Percentiles rank a stretch among this genome's conserved stretches.
Conservation (phyloP, 148 eudicot species). For the Rhododendron molle region DNA sequence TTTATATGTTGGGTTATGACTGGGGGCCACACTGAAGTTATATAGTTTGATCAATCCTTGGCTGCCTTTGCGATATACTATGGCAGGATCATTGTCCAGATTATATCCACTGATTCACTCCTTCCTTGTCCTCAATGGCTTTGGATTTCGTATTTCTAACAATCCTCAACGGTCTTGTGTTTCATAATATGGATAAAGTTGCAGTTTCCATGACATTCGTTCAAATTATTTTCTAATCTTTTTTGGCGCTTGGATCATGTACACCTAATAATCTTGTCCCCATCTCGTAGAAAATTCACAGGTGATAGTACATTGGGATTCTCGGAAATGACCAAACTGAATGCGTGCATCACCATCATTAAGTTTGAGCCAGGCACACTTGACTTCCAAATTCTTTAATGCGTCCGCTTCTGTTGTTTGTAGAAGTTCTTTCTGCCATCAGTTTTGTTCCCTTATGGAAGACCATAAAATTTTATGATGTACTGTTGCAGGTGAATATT, state of each 20-base stretch:
- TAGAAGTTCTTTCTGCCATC: not conserved
- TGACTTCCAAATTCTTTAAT: not conserved
- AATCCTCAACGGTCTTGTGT: not conserved
- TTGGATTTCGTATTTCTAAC: not conserved
- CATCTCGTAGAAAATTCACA: not conserved
- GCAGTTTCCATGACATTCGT: not conserved
- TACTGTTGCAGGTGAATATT: constrained; percentile 42
- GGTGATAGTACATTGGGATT: not conserved
- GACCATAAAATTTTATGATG: not conserved
- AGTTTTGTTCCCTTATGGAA: not conserved
- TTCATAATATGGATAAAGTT: not conserved
- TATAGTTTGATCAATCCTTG: not conserved
- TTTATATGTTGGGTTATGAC: not conserved
- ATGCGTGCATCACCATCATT: not conserved
- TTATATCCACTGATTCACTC: not conserved
- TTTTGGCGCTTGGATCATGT: not conserved
- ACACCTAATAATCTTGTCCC: not conserved
- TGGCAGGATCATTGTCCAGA: not conserved
- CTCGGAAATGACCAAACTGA: not conserved
- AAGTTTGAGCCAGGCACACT: not conserved
- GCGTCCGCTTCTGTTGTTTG: not conserved
- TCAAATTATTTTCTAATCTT: not conserved
- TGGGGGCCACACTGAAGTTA: not conserved
- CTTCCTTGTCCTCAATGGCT: not conserved
- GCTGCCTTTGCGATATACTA: not conserved